phyloP scores from a whole-genome alignment of 371 early-diverging fungal species.

The Coemansia sp. region DNA sequence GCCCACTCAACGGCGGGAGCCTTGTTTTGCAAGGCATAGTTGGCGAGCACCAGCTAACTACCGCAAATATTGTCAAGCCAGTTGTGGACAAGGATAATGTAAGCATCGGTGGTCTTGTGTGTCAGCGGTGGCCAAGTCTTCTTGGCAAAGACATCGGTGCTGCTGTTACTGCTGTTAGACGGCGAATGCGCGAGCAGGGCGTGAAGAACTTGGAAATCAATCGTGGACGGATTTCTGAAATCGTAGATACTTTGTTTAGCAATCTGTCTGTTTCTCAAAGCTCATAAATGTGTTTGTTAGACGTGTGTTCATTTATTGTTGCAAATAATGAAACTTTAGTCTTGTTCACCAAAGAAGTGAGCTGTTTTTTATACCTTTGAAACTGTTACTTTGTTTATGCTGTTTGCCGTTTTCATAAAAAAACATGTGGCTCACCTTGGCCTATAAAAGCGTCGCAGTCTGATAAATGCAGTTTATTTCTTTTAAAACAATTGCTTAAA shows the following conservation, averaged over 20 bases:
- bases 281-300: not conserved
- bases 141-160: conserved; percentile 29
- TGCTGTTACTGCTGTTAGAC: conserved; percentile 22
- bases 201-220: conserved; percentile 29
- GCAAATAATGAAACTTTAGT: too few species aligned
- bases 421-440: too few species aligned
- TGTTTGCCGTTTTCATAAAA: too few species aligned
- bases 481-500: too few species aligned
- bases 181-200: conserved; percentile 21
- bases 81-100: conserved; percentile 17
- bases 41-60: conserved; percentile 27
- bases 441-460: too few species aligned
- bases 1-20: conserved; percentile 15
- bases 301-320: too few species aligned
- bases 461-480: too few species aligned
- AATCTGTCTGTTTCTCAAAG: not conserved
- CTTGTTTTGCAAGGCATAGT: conserved; percentile 28
- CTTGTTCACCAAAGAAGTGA: too few species aligned
- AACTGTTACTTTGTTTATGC: too few species aligned
- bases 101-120: conserved; percentile 39
- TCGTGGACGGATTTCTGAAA: conserved; percentile 18
- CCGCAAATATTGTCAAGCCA: conserved; percentile 20
- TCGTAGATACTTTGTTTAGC: conserved; percentile 22
- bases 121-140: conserved; percentile 37
- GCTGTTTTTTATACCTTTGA: not conserved